A percentile compares a stretch with the other conserved stretches of the same genome.
These are phyloP conservation scores for Candida arabinofermentans DNA, from an alignment of 805 yeast genomes.

Conservation along the genomic window DNA sequence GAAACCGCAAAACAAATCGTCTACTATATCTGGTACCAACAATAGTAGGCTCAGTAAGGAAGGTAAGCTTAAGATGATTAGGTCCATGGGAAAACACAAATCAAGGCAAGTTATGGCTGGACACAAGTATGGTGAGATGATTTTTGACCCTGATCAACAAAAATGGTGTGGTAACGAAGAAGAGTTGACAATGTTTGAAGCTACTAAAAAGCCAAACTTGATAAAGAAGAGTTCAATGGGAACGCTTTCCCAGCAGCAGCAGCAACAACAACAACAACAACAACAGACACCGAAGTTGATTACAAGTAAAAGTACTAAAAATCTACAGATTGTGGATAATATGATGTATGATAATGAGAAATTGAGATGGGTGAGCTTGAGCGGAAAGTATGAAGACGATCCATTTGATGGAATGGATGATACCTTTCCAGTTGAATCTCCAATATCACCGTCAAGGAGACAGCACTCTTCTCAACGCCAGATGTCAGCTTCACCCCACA, in stretches of 20 bases:
- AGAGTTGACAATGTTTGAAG: slow-evolving; percentile 50
- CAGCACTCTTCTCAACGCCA: background rate
- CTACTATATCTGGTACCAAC: slow-evolving; percentile 12
- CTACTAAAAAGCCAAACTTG: slow-evolving; percentile 34
- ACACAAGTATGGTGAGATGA: slow-evolving; percentile 41
- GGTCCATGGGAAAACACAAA: slow-evolving; percentile 25
- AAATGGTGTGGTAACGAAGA: slow-evolving; percentile 67
- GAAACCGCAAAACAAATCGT: background rate
- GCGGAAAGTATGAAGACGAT: slow-evolving; percentile 37
- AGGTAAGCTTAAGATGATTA: slow-evolving; percentile 29
- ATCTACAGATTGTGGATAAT: slow-evolving; percentile 44
- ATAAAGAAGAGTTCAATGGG: slow-evolving; percentile 18
- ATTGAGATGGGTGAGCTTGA: slow-evolving; percentile 54
- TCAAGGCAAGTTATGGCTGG: slow-evolving; percentile 26
- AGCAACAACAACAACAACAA: slow-evolving; percentile 2
- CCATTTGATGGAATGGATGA: slow-evolving; percentile 53
- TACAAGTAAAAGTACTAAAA: slow-evolving; percentile 16
- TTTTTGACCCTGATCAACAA: slow-evolving; percentile 46
- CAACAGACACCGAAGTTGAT: slow-evolving; percentile 27
- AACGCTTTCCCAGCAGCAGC: slow-evolving; percentile 21
- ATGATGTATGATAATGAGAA: slow-evolving; percentile 60
- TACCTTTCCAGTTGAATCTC: slow-evolving; percentile 10
- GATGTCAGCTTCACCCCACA: background rate
- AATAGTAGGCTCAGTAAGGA: slow-evolving; percentile 26
- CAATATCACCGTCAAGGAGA: background rate